Percentiles rank a stretch among this genome's conserved stretches.
Evolutionary conservation across 1,284 basidiomycete species (phyloP).

Genomic region (Neolentinus lepideus): DNA sequence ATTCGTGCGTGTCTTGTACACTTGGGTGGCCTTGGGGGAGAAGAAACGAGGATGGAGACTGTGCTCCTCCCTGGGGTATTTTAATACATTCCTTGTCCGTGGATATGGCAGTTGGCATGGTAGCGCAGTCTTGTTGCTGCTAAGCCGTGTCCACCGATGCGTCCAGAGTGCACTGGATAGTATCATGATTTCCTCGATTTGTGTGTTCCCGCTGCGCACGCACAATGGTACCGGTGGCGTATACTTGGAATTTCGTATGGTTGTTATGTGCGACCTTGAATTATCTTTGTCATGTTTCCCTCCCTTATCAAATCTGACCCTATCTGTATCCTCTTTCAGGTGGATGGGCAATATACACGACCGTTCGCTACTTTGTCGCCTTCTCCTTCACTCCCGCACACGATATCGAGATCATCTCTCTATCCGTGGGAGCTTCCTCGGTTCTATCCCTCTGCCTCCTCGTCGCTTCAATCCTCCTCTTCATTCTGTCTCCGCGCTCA

Average conservation of each 20-base stretch:
- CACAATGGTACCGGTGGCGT: neutral
- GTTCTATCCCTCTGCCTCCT: constrained; percentile 51
- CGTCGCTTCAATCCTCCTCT: constrained; percentile 31
- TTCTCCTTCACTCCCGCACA: constrained; percentile 31
- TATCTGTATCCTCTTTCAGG: constrained; percentile 24
- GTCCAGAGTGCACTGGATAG: neutral
- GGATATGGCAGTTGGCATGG: neutral
- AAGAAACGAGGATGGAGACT: neutral
- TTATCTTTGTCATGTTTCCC: neutral
- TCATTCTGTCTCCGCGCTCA: constrained; percentile 31
- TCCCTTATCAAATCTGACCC: neutral
- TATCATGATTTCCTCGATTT: neutral
- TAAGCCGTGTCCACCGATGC: neutral
- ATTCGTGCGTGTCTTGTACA: neutral
- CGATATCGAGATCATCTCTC: constrained; percentile 31
- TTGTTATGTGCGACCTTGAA: neutral
- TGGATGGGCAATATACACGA: constrained; percentile 52
- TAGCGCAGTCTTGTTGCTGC: neutral
- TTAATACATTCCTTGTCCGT: neutral
- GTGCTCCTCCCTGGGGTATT: neutral
- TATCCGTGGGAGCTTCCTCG: constrained; percentile 55
- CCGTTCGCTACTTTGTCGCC: constrained; percentile 56
- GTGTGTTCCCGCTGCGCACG: neutral
- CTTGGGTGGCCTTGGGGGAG: neutral
- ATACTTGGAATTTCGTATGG: neutral